Evolutionary conservation across 1,284 basidiomycete genomes (phyloP).

Genomic region (Macrocybe sp.): DNA sequence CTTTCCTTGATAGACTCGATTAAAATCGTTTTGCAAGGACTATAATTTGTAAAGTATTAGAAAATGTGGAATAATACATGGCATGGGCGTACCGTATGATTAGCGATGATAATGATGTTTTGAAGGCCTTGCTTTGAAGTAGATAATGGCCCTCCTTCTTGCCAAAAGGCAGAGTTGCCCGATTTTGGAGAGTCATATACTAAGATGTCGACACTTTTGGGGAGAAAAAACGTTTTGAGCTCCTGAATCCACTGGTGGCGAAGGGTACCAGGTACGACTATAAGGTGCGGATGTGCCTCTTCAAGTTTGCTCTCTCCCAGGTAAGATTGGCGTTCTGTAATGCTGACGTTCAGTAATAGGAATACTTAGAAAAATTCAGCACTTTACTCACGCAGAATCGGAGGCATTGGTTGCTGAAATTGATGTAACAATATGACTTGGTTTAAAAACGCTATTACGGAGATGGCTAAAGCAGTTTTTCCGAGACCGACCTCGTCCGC

Average conservation of each 20-base stretch:
- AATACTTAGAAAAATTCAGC: not conserved
- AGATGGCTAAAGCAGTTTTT: conserved; percentile 21
- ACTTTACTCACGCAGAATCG: conserved; percentile 15
- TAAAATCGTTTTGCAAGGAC: conserved; percentile 1
- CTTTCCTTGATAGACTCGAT: not conserved
- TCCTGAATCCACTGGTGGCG: conserved; percentile 10
- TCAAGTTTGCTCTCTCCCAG: conserved; percentile 3
- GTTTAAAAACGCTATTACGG: conserved; percentile 17
- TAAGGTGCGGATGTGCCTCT: conserved; percentile 8
- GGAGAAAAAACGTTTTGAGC: conserved; percentile 1
- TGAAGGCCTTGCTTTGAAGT: conserved; percentile 12
- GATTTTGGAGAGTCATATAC: conserved; percentile 12
- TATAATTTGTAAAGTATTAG: conserved; percentile 1
- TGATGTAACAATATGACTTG: conserved; percentile 10
- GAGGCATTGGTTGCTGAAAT: conserved; percentile 2
- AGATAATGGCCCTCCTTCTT: conserved; percentile 11
- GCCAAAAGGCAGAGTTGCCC: conserved; percentile 19
- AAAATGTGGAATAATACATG: not conserved
- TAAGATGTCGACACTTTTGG: conserved; percentile 18
- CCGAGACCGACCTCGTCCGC: conserved; percentile 28
- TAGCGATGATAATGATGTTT: conserved; percentile 20
- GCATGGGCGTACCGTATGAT: conserved; percentile 20
- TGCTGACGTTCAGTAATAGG: not conserved
- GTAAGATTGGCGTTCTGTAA: conserved; percentile 11
- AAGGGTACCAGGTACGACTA: conserved; percentile 9